phyloP scores from a whole-genome alignment of 257 asterid species.

The Solanum phureja region DNA sequence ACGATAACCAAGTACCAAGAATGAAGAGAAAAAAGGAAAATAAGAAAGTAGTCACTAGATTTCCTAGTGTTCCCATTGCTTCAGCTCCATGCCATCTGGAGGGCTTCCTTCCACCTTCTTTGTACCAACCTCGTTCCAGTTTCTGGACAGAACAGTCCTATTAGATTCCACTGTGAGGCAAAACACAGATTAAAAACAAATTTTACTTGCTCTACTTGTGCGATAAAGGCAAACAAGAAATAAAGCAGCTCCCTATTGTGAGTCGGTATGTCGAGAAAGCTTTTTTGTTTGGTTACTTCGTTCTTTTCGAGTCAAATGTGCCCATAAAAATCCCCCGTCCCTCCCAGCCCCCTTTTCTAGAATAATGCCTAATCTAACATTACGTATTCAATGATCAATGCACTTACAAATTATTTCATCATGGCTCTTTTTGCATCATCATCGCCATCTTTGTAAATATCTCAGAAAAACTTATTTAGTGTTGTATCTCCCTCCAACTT shows the following conservation, averaged over 20 bases:
- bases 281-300: neutral
- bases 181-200: neutral
- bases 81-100: slow-evolving; percentile 94
- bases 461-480: slow-evolving; percentile 76
- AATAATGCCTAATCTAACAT: neutral
- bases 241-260: neutral
- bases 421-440: slow-evolving; percentile 92
- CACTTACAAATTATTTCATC: slow-evolving; percentile 91
- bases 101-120: slow-evolving; percentile 92
- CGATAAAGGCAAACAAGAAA: neutral
- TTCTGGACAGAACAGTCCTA: slow-evolving; percentile 75
- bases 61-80: slow-evolving; percentile 58
- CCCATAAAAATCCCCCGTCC: neutral
- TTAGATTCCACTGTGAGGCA: slow-evolving; percentile 48
- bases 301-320: neutral
- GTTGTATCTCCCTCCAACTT: slow-evolving; percentile 95
- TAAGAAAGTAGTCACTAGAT: neutral
- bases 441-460: slow-evolving; percentile 70
- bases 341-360: neutral
- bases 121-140: slow-evolving; percentile 79
- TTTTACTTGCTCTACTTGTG: neutral
- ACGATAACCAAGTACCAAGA: neutral
- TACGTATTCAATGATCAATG: neutral
- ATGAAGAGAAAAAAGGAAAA: neutral
- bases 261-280: neutral